phyloP scores from a whole-genome alignment of 441 rosid species.

The Adansonia rubrostipa region DNA sequence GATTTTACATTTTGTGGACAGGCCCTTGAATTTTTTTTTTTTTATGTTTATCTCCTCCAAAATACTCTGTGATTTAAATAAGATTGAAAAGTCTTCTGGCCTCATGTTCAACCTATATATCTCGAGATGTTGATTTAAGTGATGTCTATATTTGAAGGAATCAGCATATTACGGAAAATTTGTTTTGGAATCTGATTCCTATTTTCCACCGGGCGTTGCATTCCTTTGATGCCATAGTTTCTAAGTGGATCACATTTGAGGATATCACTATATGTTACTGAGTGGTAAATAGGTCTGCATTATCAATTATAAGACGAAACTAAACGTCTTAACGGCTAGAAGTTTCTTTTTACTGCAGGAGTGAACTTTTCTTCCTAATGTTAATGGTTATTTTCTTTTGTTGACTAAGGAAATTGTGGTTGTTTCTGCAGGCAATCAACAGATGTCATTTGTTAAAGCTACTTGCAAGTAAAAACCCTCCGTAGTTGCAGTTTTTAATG shows the following conservation, averaged over 20 bases:
- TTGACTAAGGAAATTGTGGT: neutral
- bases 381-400: neutral
- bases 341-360: neutral
- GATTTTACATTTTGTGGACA: neutral
- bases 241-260: neutral
- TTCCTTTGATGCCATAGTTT: constrained; percentile 15
- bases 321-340: neutral
- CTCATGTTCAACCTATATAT: neutral
- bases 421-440: constrained; percentile 20
- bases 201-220: constrained; percentile 5
- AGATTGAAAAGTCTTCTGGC: neutral
- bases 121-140: neutral
- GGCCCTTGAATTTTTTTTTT: neutral
- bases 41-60: neutral
- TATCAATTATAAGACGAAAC: neutral
- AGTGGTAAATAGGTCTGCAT: neutral
- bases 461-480: neutral
- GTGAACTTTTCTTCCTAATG: neutral
- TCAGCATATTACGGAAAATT: neutral
- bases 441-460: neutral
- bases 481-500: neutral
- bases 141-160: neutral
- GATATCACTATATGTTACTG: neutral
- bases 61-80: neutral
- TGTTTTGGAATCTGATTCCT: neutral